phyloP scores from a whole-genome alignment of 2,329 filamentous ascomycete genomes.

The Laburnicola sp. region DNA sequence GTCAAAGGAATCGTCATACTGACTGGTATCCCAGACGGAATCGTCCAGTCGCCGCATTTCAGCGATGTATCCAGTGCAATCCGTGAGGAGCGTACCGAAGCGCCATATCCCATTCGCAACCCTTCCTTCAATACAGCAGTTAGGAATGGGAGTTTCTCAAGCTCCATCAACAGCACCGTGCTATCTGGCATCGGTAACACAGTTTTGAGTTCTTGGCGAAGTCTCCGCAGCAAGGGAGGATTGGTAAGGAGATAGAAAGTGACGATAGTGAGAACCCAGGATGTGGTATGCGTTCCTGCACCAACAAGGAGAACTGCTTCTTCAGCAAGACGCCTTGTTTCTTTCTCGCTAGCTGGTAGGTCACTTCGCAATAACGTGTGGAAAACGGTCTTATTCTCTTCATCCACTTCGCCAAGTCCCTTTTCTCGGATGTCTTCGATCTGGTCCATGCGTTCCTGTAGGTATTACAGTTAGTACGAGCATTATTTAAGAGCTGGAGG shows the following conservation, averaged over 20 bases:
- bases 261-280: conserved; percentile 35
- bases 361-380: conserved; percentile 12
- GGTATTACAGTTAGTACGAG: neutral
- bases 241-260: conserved; percentile 42
- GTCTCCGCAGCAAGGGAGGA: conserved; percentile 22
- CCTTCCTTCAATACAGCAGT: conserved; percentile 32
- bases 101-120: conserved; percentile 24
- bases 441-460: conserved; percentile 13
- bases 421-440: conserved; percentile 8
- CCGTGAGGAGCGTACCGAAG: conserved; percentile 17
- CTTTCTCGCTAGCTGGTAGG: conserved; percentile 25
- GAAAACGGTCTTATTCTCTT: conserved; percentile 14
- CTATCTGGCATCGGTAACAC: conserved; percentile 15
- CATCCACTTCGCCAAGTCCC: neutral
- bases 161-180: conserved; percentile 17
- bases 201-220: conserved; percentile 27
- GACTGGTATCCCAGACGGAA: conserved; percentile 24
- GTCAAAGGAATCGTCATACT: conserved; percentile 34
- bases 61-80: conserved; percentile 12
- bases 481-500: neutral
- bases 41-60: conserved; percentile 11
- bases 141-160: conserved; percentile 19
- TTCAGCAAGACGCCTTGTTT: conserved; percentile 17
- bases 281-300: conserved; percentile 32
- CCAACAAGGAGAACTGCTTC: conserved; percentile 30